Base-by-base conservation (phyloP, 768 basidiomycete species). In the Ramaria sp. region DNA sequence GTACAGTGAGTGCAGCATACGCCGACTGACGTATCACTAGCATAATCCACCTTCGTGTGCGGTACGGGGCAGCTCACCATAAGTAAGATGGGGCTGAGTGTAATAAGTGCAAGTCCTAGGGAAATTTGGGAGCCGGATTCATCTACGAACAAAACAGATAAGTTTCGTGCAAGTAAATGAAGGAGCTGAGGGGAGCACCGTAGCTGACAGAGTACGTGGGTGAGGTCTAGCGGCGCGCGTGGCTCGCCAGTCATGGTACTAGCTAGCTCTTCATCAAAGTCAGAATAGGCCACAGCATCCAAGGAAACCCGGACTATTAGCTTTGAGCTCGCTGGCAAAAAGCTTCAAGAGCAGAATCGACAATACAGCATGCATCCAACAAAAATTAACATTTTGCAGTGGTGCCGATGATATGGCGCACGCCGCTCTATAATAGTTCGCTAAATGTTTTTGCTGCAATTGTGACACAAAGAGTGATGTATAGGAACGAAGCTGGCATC, bases 1-100 rank as follows among this genome's bases (percentile, higher is more conserved):
- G 80, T 3, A 88, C 76, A 1, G 82, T 78, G 10, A 91, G 73
- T 2, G 76, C 84, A 7, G 86, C 86, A 68, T 91, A 91, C 12
- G 87, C 84, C 37, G 89, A 81, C 88, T 91, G 63, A 58, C 10
- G 66, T 63, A 62, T 70, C 64, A 58, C 42, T 19, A n/a, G 51
- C 34, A 30, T 46, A 2, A 41, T 3, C 5, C 47, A 42, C 6
- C 37, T 50, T 47, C 37, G 30, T 24, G 24, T 24, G 34, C 55
- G 49, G 43, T 45, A 19, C 51, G 55, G 51, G 31, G 61, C 31
- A 33, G 53, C 33, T 60, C 65, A 85, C 85, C 84, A 86, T 86
- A 56, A 87, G 75, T 19, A 86, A 73, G 56, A 87, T 84, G 10
- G 85, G 85, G 59, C 76, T 84, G 24, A 87, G 70, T 0, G 85